These are phyloP conservation scores for Penicillium frequentans DNA, from an alignment of 2,329 filamentous ascomycete species.

Conservation along the genomic window DNA sequence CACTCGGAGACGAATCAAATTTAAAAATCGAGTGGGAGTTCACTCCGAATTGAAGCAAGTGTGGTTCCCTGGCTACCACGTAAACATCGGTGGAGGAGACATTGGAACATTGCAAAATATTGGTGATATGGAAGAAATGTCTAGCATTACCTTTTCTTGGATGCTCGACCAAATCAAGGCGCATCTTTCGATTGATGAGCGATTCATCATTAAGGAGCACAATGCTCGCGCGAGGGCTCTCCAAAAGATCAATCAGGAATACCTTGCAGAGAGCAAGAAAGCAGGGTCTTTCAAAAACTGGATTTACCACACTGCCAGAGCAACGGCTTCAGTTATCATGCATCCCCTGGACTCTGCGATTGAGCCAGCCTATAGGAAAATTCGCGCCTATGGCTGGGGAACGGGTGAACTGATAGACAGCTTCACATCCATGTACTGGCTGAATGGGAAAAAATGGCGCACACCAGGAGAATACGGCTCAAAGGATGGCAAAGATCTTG, in stretches of 20 bases:
- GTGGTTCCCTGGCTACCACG: constrained; percentile 58
- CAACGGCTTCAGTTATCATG: neutral
- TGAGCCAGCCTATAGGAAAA: neutral
- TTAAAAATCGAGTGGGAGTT: constrained; percentile 9
- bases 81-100: constrained; percentile 53
- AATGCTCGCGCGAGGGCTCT: constrained; percentile 7
- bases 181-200: constrained; percentile 16
- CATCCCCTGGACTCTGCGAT: neutral
- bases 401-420: constrained; percentile 16
- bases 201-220: constrained; percentile 9
- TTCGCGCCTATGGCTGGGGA: constrained; percentile 18
- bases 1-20: constrained; percentile 9
- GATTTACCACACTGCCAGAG: constrained; percentile 1
- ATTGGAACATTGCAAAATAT: constrained; percentile 23
- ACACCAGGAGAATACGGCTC: constrained; percentile 16
- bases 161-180: constrained; percentile 25
- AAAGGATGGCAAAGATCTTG: constrained; percentile 4
- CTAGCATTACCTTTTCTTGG: constrained; percentile 22
- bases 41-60: constrained; percentile 48
- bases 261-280: neutral
- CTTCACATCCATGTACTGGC: constrained; percentile 15
- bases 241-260: constrained; percentile 3
- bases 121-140: constrained; percentile 27
- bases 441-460: constrained; percentile 17
- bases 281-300: constrained; percentile 1